These are phyloP conservation scores for Ogataea parapolymorpha DNA, from an alignment of 805 yeast species.

Conservation along the genomic window DNA sequence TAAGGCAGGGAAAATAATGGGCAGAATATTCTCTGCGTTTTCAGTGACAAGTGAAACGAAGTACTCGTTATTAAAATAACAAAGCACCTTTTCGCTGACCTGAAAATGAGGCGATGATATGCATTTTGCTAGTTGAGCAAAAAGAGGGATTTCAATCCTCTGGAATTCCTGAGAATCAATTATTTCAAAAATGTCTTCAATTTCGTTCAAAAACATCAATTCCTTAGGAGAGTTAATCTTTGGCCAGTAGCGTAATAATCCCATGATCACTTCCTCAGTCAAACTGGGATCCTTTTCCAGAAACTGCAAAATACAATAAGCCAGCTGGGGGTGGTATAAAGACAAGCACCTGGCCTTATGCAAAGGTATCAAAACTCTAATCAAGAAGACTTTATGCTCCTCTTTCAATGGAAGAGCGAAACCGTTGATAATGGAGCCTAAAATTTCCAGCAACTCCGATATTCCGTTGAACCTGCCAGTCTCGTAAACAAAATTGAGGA, in stretches of 20 bases:
- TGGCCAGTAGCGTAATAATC: conserved; percentile 93
- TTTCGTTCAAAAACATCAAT: conserved; percentile 91
- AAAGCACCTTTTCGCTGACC: conserved; percentile 91
- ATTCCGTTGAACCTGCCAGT: conserved; percentile 95
- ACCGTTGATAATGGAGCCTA: conserved; percentile 96
- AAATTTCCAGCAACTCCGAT: conserved; percentile 88
- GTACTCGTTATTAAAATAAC: conserved; percentile 93
- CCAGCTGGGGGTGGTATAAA: conserved; percentile 92
- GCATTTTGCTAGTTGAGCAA: conserved; percentile 91
- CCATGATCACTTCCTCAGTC: conserved; percentile 96
- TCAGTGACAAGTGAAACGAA: conserved; percentile 88
- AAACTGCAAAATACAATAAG: conserved; percentile 95
- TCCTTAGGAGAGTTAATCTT: conserved; percentile 93
- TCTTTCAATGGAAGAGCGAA: conserved; percentile 96
- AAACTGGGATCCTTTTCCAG: conserved; percentile 88
- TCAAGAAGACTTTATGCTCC: conserved; percentile 89
- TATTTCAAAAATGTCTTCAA: conserved; percentile 94
- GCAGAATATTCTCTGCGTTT: conserved; percentile 86
- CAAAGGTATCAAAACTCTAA: conserved; percentile 83
- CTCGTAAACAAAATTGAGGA: conserved; percentile 89
- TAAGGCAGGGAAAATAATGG: conserved; percentile 85
- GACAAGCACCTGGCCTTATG: conserved; percentile 89
- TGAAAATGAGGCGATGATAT: conserved; percentile 95
- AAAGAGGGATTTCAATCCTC: conserved; percentile 87
- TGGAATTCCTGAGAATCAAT: conserved; percentile 91